Evolutionary conservation across 495 filamentous ascomycete species (phyloP).

Genomic region (Xylaria palmicola): DNA sequence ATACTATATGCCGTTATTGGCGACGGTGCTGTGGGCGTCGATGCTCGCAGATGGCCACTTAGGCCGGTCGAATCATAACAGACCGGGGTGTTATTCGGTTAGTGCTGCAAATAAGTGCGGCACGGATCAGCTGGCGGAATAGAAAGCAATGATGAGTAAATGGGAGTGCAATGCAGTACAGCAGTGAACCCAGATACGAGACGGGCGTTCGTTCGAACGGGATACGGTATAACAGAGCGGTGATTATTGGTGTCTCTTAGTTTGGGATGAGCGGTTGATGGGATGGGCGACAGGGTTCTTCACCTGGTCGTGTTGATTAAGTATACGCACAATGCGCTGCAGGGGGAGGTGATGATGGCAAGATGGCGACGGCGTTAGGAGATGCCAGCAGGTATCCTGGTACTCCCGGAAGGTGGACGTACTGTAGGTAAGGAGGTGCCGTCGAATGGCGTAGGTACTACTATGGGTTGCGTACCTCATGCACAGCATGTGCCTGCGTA

Average conservation of each 20-base stretch:
- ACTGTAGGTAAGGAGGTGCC: neutral
- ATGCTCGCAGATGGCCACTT: too few species aligned
- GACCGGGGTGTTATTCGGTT: neutral
- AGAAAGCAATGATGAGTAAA: neutral
- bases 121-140: conserved; percentile 5
- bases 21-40: too few species aligned
- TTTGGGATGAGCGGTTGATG: neutral
- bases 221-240: neutral
- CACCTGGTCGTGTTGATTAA: neutral
- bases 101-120: neutral
- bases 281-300: neutral
- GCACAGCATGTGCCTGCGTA: neutral
- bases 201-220: neutral
- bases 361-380: conserved; percentile 9
- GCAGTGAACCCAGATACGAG: neutral
- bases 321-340: neutral
- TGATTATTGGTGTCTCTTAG: neutral
- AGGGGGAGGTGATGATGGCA: conserved; percentile 6
- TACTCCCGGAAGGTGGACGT: neutral
- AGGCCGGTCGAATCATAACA: neutral
- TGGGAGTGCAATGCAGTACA: neutral
- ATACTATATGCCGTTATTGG: too few species aligned
- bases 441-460: neutral
- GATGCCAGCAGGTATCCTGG: neutral
- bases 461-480: neutral